A percentile compares a stretch with the other conserved stretches of the same genome.
phyloP scores from a whole-genome alignment of 441 rosid species.

The Populus hybrid region DNA sequence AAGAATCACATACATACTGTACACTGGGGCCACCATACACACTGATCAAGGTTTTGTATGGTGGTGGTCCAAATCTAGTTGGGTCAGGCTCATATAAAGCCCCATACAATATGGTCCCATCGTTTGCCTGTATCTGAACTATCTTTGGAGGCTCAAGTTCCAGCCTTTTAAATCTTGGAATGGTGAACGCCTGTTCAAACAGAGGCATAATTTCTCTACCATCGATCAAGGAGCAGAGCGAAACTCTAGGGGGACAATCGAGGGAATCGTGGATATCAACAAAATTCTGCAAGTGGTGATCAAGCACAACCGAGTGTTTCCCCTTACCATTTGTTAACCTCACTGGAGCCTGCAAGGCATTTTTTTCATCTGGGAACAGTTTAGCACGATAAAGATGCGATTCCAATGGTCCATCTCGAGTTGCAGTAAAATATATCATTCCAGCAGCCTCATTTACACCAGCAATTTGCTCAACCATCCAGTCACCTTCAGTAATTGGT shows the following conservation, averaged over 20 bases:
- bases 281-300: constrained; percentile 78
- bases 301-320: constrained; percentile 77
- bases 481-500: constrained; percentile 81
- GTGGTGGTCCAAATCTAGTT: constrained; percentile 80
- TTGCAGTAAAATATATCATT: constrained; percentile 81
- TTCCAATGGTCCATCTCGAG: constrained; percentile 76
- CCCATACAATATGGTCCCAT: constrained; percentile 65
- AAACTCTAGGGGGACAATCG: constrained; percentile 64
- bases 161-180: constrained; percentile 52
- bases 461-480: constrained; percentile 92
- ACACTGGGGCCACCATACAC: constrained; percentile 93
- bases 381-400: constrained; percentile 65
- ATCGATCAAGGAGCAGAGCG: constrained; percentile 60
- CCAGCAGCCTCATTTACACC: constrained; percentile 77
- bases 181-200: constrained; percentile 56
- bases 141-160: constrained; percentile 77
- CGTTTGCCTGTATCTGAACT: constrained; percentile 62
- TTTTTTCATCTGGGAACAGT: constrained; percentile 41
- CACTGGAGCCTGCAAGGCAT: constrained; percentile 38
- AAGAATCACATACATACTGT: constrained; percentile 71
- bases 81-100: constrained; percentile 77
- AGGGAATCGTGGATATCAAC: constrained; percentile 88
- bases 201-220: constrained; percentile 60
- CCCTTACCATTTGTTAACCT: constrained; percentile 85
- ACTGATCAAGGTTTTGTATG: constrained; percentile 76